These are phyloP conservation scores for Peterozyma toletana DNA, from an alignment of 805 yeast genomes.

Conservation along the genomic window DNA sequence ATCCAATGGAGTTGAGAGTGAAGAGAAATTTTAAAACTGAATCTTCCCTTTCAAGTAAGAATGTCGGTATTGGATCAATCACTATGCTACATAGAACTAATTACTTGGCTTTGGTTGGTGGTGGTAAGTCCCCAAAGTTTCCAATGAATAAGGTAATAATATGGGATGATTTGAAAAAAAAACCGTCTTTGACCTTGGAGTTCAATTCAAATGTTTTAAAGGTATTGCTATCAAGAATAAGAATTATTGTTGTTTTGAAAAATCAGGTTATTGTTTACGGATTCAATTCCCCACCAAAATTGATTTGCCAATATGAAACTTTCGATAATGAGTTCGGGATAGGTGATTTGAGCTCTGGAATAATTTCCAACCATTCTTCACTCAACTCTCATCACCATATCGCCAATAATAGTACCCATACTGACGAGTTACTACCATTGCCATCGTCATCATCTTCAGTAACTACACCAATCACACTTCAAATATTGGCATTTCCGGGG, in stretches of 20 bases:
- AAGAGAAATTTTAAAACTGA: constrained; percentile 39
- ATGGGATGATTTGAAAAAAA: constrained; percentile 87
- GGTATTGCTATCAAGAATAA: constrained; percentile 65
- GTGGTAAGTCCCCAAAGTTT: constrained; percentile 73
- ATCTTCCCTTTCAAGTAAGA: neutral
- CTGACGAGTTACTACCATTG: constrained; percentile 10
- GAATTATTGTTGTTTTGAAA: constrained; percentile 66
- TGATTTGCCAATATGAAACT: constrained; percentile 59
- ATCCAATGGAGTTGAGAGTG: constrained; percentile 76
- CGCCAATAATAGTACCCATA: neutral
- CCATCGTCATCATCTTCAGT: neutral
- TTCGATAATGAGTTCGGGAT: constrained; percentile 54
- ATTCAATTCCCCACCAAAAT: constrained; percentile 72
- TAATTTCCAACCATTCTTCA: constrained; percentile 10
- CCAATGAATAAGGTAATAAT: constrained; percentile 75
- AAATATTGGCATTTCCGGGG: constrained; percentile 73
- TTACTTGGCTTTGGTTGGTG: constrained; percentile 85
- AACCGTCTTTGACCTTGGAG: constrained; percentile 65
- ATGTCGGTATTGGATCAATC: constrained; percentile 63
- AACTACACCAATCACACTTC: constrained; percentile 20
- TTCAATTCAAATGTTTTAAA: constrained; percentile 71
- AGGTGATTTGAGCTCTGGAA: constrained; percentile 43
- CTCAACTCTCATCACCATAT: neutral
- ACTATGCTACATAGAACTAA: constrained; percentile 88
- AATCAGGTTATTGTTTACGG: constrained; percentile 70